Percentiles rank a stretch among this genome's conserved stretches.
Evolutionary conservation across 495 filamentous ascomycete species (phyloP).

Genomic region (Tuber calosporum): DNA sequence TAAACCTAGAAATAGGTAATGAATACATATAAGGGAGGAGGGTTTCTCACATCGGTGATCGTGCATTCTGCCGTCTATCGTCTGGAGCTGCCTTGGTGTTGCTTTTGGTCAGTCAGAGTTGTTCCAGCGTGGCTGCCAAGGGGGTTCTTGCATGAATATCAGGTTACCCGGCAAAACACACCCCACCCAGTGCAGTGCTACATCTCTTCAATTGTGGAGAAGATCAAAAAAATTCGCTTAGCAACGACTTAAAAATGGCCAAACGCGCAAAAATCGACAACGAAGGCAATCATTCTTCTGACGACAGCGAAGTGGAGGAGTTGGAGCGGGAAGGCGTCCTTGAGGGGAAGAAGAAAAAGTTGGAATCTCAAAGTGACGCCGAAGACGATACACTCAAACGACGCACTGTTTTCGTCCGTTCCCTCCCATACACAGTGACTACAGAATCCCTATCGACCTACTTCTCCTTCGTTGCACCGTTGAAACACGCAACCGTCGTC

Average conservation of each 20-base stretch:
- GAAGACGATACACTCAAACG: conserved; percentile 43
- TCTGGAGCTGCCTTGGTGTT: neutral
- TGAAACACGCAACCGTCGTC: conserved; percentile 89
- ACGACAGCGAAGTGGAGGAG: neutral
- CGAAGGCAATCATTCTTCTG: neutral
- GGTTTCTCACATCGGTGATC: conserved; percentile 32
- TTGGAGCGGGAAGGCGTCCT: neutral
- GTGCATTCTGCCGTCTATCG: conserved; percentile 20
- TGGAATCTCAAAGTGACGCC: conserved; percentile 10
- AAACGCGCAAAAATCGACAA: conserved; percentile 19
- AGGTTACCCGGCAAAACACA: conserved; percentile 15
- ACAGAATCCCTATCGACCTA: conserved; percentile 71
- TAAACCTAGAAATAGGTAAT: neutral
- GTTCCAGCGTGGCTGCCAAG: conserved; percentile 6
- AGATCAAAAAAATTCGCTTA: neutral
- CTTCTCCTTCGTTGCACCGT: conserved; percentile 87
- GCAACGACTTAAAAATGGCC: conserved; percentile 14
- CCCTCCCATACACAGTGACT: conserved; percentile 69
- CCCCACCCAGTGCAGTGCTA: neutral
- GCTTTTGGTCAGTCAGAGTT: neutral
- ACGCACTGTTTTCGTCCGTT: conserved; percentile 81
- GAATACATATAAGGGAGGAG: neutral
- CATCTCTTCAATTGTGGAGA: neutral
- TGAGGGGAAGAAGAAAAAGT: conserved; percentile 17
- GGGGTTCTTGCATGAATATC: conserved; percentile 3